Percentiles rank a stretch among this genome's conserved stretches.
Conservation (phyloP, 2,329 filamentous ascomycete species). For the Pestalotiopsis sp. region DNA sequence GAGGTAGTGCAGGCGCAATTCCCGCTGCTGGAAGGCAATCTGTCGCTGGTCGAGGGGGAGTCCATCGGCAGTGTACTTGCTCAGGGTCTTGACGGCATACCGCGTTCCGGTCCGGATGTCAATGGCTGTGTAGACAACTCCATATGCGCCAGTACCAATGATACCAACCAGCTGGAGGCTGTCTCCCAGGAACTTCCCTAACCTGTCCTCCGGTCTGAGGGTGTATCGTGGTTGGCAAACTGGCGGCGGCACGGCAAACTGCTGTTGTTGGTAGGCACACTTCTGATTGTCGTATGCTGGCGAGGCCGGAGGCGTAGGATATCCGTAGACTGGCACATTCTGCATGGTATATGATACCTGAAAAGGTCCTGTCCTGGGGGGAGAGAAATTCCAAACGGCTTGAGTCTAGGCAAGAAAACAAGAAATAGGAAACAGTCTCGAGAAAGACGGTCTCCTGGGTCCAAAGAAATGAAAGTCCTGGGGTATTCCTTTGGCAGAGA, state of each 20-base stretch:
- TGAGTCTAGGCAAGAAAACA: constrained; percentile 19
- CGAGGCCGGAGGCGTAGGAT: constrained; percentile 61
- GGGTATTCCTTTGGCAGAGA: constrained; percentile 16
- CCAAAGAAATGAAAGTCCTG: constrained; percentile 29
- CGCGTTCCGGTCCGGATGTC: constrained; percentile 79
- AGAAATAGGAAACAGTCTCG: constrained; percentile 29
- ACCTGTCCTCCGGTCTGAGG: constrained; percentile 76
- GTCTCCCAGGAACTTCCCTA: constrained; percentile 82
- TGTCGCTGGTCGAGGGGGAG: constrained; percentile 80
- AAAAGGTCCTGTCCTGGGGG: constrained; percentile 25
- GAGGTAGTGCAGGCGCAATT: constrained; percentile 88
- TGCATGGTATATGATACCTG: constrained; percentile 53
- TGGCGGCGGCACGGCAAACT: constrained; percentile 37
- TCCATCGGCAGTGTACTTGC: constrained; percentile 79
- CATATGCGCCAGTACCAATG: constrained; percentile 92
- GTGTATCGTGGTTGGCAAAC: constrained; percentile 52
- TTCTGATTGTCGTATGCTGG: constrained; percentile 55
- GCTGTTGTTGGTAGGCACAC: constrained; percentile 41
- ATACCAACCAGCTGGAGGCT: constrained; percentile 83
- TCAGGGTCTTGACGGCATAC: constrained; percentile 96
- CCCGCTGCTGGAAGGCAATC: constrained; percentile 85
- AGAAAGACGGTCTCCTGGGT: constrained; percentile 31
- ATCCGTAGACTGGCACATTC: constrained; percentile 59
- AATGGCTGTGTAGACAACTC: constrained; percentile 89
- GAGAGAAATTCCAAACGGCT: constrained; percentile 20